Base-by-base conservation (phyloP, 2,329 filamentous ascomycete genomes). In the Pseudogymnoascus sp. region DNA sequence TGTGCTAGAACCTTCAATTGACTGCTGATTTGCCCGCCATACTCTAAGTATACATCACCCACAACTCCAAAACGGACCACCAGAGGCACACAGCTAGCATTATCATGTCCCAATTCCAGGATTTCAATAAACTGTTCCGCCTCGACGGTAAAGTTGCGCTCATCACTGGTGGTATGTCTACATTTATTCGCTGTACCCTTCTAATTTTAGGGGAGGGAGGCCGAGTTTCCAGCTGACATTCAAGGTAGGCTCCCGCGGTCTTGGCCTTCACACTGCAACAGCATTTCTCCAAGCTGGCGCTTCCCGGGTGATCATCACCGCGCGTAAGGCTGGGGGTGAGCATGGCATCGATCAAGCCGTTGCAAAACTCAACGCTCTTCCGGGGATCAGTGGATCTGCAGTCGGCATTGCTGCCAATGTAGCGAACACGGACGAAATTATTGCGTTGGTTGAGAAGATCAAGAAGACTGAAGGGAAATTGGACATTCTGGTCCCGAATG, bases 291-390 rank as follows among this genome's bases (percentile, higher is more conserved):
- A 86, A 76, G 84, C 88, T n/a, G 88, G 88, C 65, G 87, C 83
- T 73, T 83, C 84, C 63, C 86, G 86, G 68, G 83, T 90, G 65
- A 86, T 89, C 77, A 88, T 90, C 73, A 88, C 87, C n/a, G 88
- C 85, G 4, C 85, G 88, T 69, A 90, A 89, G 77, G 81, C 82
- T 61, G 76, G 80, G 37, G 87, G 86, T 25, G 88, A 85, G 2
- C 69, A 74, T 60, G 74, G 74, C 21, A 72, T 77, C 75, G 80
- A 84, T 56, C 82, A 86, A 72, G 88, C 88, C 34, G 84, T 86
- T 66, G 80, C 79, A 1, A 84, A 84, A 31, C 82, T 90, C 61
- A 89, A 90, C 70, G 80, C 80, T 3, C 79, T 90, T 0, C 82
- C 84, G 64, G 77, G 78, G 0, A 81, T 86, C 11, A 78, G 77